Percentiles rank a stretch among this genome's conserved stretches.
Conservation (phyloP, 2,329 filamentous ascomycete species). For the Fusarium tricinctum region DNA sequence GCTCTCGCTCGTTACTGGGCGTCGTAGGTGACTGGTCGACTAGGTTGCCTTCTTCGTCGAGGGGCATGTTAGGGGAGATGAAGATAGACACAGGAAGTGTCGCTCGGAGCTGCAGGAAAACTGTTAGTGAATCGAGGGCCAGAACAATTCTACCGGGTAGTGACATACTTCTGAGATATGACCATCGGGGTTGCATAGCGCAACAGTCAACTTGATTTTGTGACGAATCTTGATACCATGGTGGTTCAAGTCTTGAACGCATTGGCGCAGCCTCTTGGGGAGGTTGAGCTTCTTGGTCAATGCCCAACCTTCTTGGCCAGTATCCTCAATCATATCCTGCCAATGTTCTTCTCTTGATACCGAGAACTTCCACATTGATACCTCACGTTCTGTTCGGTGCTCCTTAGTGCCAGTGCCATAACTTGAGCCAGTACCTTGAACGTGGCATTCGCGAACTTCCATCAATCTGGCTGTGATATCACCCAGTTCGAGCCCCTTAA, state of each 20-base stretch:
- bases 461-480: slow-evolving; percentile 84
- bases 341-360: slow-evolving; percentile 73
- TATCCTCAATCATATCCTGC: slow-evolving; percentile 77
- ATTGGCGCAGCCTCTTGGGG: slow-evolving; percentile 84
- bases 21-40: slow-evolving; percentile 69
- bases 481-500: slow-evolving; percentile 91
- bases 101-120: slow-evolving; percentile 75
- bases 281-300: slow-evolving; percentile 75
- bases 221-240: slow-evolving; percentile 93
- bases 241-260: slow-evolving; percentile 90
- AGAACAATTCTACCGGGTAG: not conserved
- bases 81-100: slow-evolving; percentile 93
- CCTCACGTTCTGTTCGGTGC: slow-evolving; percentile 74
- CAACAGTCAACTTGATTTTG: slow-evolving; percentile 91
- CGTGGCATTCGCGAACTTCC: slow-evolving; percentile 79
- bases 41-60: slow-evolving; percentile 89
- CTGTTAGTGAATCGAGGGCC: slow-evolving; percentile 19
- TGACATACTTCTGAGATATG: slow-evolving; percentile 85
- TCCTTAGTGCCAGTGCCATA: slow-evolving; percentile 65
- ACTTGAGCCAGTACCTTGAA: slow-evolving; percentile 60
- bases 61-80: slow-evolving; percentile 92
- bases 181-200: slow-evolving; percentile 93
- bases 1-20: slow-evolving; percentile 62
- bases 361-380: slow-evolving; percentile 70
- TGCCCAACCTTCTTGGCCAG: slow-evolving; percentile 74